A percentile compares a stretch with the other conserved stretches of the same genome.
phyloP scores from a whole-genome alignment of 805 yeast species.

The Metschnikowia borealis region DNA sequence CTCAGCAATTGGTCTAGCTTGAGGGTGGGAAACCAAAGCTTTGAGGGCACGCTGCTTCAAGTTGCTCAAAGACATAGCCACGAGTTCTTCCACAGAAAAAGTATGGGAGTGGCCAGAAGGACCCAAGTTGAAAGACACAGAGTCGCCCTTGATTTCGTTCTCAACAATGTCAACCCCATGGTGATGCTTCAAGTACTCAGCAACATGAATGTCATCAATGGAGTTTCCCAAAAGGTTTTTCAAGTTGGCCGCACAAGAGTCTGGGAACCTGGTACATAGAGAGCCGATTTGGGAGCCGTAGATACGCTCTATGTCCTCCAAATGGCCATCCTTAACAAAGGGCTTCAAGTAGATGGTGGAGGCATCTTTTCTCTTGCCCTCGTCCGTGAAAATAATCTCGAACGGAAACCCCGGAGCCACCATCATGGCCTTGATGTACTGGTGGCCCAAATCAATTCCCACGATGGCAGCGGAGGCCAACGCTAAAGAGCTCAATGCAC shows the following conservation, averaged over 20 bases:
- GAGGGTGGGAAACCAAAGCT: conserved; percentile 49
- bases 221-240: conserved; percentile 71
- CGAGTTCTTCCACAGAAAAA: conserved; percentile 64
- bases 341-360: conserved; percentile 68
- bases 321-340: conserved; percentile 19
- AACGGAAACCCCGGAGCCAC: conserved; percentile 89
- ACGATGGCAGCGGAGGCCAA: conserved; percentile 56
- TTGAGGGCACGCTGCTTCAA: conserved; percentile 60
- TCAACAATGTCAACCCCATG: conserved; percentile 54
- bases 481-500: conserved; percentile 10
- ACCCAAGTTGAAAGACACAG: conserved; percentile 55
- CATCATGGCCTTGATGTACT: conserved; percentile 78
- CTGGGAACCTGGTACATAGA: conserved; percentile 70
- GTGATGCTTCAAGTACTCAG: conserved; percentile 48
- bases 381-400: conserved; percentile 84
- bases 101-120: conserved; percentile 27
- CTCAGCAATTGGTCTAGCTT: conserved; percentile 47
- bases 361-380: conserved; percentile 85
- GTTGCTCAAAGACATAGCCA: conserved; percentile 78
- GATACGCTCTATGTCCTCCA: conserved; percentile 57
- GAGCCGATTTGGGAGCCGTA: conserved; percentile 76
- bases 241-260: conserved; percentile 57
- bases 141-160: conserved; percentile 36
- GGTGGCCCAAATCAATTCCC: conserved; percentile 88
- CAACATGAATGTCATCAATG: conserved; percentile 43